These are phyloP conservation scores for Picea glauca DNA, from an alignment of 75 land plant genomes.

Conservation along the genomic window DNA sequence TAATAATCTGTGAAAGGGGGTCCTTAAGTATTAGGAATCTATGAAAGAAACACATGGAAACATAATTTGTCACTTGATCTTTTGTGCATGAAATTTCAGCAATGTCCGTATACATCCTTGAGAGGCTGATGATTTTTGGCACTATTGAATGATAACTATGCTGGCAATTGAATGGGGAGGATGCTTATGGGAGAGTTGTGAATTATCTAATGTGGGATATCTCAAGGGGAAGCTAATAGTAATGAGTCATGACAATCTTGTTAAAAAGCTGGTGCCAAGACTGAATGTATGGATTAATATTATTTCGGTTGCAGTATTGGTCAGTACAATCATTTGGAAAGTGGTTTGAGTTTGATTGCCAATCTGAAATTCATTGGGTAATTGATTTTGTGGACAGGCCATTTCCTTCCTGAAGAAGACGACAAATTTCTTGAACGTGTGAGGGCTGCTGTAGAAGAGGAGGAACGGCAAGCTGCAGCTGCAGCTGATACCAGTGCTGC, in stretches of 20 bases:
- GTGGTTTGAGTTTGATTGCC: neutral
- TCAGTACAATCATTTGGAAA: neutral
- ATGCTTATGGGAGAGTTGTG: no score
- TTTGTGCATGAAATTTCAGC: neutral
- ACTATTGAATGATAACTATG: neutral
- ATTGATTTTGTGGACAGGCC: conserved; percentile 47
- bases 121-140: neutral
- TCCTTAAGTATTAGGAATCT: neutral
- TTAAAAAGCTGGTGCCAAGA: neutral
- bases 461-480: conserved; percentile 87
- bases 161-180: no score
- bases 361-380: neutral
- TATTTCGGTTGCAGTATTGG: neutral
- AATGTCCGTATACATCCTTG: neutral
- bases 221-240: neutral
- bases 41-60: neutral
- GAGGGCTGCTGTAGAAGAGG: conserved; percentile 94
- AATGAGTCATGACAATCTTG: neutral
- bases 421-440: conserved; percentile 91
- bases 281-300: neutral
- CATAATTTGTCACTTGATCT: neutral
- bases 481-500: conserved; percentile 88
- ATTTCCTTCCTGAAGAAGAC: conserved; percentile 98
- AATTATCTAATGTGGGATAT: neutral
- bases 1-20: neutral